Percentiles rank a stretch among this genome's conserved stretches.
Evolutionary conservation across 495 filamentous ascomycete species (phyloP).

Genomic region (Tetracladium setigerum): DNA sequence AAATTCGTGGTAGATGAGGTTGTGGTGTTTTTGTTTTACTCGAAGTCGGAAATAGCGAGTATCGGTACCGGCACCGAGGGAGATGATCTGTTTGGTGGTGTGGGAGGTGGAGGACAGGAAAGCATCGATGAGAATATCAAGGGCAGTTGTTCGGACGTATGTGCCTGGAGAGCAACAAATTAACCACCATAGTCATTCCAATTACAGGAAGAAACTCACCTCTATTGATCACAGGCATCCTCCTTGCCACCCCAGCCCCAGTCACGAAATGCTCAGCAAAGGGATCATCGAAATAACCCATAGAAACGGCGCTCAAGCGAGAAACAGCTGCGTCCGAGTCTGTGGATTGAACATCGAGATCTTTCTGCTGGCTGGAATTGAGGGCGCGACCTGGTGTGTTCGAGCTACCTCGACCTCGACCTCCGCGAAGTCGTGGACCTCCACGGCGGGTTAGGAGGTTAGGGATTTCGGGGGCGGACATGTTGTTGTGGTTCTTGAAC

Average conservation of each 20-base stretch:
- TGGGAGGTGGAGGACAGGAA: constrained; percentile 48
- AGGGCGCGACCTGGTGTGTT: background rate
- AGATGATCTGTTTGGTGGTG: constrained; percentile 72
- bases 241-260: constrained; percentile 30
- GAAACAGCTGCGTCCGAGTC: constrained; percentile 89
- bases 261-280: constrained; percentile 63
- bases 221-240: constrained; percentile 88
- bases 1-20: constrained; percentile 80
- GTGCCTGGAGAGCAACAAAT: constrained; percentile 50
- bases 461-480: constrained; percentile 69
- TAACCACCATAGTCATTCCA: constrained; percentile 11
- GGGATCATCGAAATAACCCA: constrained; percentile 81
- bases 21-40: constrained; percentile 16
- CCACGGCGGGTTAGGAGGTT: constrained; percentile 63
- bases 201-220: constrained; percentile 38
- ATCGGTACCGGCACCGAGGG: constrained; percentile 89
- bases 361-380: constrained; percentile 11
- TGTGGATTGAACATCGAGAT: constrained; percentile 64
- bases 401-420: constrained; percentile 7
- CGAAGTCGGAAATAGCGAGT: constrained; percentile 71
- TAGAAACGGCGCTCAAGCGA: constrained; percentile 74
- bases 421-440: constrained; percentile 25
- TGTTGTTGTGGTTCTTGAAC: constrained; percentile 20
- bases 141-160: constrained; percentile 83
- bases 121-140: constrained; percentile 66